Percentiles rank a stretch among this genome's conserved stretches.
Evolutionary conservation across 768 basidiomycete genomes (phyloP).

Genomic region (Tricholoma sp.): DNA sequence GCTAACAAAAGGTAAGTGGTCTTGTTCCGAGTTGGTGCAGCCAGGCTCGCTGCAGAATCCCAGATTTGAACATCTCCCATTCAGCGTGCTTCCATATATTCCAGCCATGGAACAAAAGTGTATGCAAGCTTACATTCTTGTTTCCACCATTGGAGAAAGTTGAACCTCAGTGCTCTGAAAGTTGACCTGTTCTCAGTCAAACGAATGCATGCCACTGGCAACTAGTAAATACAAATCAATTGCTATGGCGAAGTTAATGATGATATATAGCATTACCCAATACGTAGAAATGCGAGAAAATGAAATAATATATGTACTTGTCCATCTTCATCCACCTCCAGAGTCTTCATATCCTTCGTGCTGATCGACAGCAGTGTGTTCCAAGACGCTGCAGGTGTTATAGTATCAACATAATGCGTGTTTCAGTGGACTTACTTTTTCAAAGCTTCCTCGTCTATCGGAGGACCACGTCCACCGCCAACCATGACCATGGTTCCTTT

Average conservation of each 20-base stretch:
- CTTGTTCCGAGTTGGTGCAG: too few species aligned
- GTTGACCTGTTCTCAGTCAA: not conserved
- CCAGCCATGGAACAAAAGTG: too few species aligned
- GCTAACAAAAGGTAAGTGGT: too few species aligned
- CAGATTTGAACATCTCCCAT: too few species aligned
- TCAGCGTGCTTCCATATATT: too few species aligned
- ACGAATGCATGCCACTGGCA: not conserved
- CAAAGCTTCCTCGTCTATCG: slow-evolving; percentile 49
- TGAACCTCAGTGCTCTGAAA: too few species aligned
- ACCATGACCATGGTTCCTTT: slow-evolving; percentile 59
- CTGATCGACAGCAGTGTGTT: slow-evolving; percentile 44
- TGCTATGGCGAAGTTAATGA: not conserved
- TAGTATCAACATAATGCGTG: not conserved
- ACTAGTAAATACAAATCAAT: not conserved
- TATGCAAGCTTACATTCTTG: too few species aligned
- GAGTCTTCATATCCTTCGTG: slow-evolving; percentile 25
- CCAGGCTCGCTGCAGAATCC: too few species aligned
- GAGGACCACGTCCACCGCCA: slow-evolving; percentile 59
- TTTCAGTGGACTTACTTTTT: slow-evolving; percentile 44
- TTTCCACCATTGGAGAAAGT: too few species aligned
- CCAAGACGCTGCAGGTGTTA: slow-evolving; percentile 37
- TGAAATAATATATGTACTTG: not conserved
- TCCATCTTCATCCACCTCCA: not conserved
- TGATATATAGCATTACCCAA: not conserved
- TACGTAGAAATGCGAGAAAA: not conserved